A percentile compares a stretch with the other conserved stretches of the same genome.
Conservation (phyloP, 208 protist genomes). For the Leishmania tarentolae region DNA sequence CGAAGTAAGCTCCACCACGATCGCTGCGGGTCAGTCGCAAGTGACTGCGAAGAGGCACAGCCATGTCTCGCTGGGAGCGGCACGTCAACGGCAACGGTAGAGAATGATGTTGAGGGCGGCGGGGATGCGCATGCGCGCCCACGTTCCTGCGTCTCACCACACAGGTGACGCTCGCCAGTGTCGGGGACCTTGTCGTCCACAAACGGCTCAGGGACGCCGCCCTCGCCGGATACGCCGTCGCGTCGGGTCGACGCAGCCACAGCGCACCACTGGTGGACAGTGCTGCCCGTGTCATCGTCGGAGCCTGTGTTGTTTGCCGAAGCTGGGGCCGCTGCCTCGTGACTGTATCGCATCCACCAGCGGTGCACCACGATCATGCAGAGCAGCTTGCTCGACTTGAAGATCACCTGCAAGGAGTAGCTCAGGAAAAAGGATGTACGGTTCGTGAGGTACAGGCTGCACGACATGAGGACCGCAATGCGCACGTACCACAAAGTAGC, state of each 20-base stretch:
- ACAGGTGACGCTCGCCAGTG: not conserved
- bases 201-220: not conserved
- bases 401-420: slow-evolving; percentile 62
- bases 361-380: slow-evolving; percentile 47
- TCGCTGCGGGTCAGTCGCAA: not conserved
- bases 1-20: not conserved
- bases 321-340: not conserved
- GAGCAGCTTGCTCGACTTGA: slow-evolving; percentile 71
- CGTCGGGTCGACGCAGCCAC: not conserved
- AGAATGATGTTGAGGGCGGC: not conserved
- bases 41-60: not conserved
- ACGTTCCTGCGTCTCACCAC: not conserved
- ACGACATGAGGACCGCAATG: slow-evolving; percentile 46
- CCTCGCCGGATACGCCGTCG: not conserved
- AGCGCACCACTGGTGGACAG: not conserved
- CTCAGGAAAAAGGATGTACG: slow-evolving; percentile 44
- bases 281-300: not conserved
- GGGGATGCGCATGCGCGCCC: not conserved
- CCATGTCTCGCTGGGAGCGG: not conserved
- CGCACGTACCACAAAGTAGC: slow-evolving; percentile 46
- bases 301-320: not conserved
- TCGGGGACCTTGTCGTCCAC: not conserved
- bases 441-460: slow-evolving; percentile 56
- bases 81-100: not conserved
- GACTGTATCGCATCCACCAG: slow-evolving; percentile 4